A percentile compares a stretch with the other conserved stretches of the same genome.
Conservation (phyloP, 306 rosid species). For the Cyamopsis tetragonoloba region DNA sequence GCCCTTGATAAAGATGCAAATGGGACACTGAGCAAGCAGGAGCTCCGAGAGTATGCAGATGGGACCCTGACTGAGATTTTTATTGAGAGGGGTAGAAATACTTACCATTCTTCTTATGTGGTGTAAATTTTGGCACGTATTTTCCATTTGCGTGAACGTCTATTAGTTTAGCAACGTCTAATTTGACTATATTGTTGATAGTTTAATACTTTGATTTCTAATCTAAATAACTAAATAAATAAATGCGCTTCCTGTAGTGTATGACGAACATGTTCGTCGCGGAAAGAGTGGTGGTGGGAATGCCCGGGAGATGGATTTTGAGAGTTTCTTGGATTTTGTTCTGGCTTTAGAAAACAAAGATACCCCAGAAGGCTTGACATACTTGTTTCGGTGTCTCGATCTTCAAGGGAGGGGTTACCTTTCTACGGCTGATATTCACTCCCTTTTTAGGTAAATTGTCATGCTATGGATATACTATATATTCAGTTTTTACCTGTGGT, state of each 20-base stretch:
- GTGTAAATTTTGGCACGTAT: not conserved
- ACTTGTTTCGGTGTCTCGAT: constrained; percentile 96
- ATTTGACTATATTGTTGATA: not conserved
- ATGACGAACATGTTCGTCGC: constrained; percentile 88
- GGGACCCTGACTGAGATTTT: constrained; percentile 94
- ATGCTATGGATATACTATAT: not conserved
- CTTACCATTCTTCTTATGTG: not conserved
- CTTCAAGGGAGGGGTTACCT: constrained; percentile 93
- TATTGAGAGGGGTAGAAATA: constrained; percentile 79
- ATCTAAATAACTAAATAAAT: constrained; percentile 6
- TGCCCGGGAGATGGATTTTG: constrained; percentile 90
- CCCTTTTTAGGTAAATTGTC: constrained; percentile 81
- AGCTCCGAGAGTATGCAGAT: constrained; percentile 94
- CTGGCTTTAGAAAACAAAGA: constrained; percentile 97
- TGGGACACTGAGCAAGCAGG: constrained; percentile 90
- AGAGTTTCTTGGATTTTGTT: constrained; percentile 86
- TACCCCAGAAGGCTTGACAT: constrained; percentile 93
- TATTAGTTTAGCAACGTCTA: not conserved
- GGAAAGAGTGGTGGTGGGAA: constrained; percentile 74
- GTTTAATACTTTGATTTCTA: not conserved
- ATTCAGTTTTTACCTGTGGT: not conserved
- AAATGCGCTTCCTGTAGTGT: constrained; percentile 47
- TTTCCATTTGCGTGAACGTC: not conserved
- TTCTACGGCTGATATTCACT: constrained; percentile 89
- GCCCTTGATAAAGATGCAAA: constrained; percentile 83